Conservation (phyloP, 1,284 basidiomycete genomes). For the Cryptococcus hybrid region DNA sequence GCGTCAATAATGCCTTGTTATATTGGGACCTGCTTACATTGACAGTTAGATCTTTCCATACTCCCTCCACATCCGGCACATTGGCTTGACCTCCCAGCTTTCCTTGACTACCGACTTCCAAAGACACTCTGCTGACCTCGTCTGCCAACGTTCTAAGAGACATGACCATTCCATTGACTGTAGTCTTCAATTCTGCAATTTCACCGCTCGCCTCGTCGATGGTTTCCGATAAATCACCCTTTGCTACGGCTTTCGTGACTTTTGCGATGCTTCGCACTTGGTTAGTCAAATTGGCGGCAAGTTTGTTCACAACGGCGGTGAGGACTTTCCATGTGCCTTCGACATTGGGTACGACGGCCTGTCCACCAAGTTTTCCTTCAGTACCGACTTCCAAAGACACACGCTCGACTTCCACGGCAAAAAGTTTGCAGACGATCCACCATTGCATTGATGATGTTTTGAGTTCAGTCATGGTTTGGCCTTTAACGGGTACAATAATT, state of each 20-base stretch:
- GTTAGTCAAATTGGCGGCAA: slow-evolving; percentile 90
- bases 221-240: slow-evolving; percentile 91
- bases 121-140: slow-evolving; percentile 93
- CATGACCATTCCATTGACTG: slow-evolving; percentile 97
- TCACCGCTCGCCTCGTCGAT: slow-evolving; percentile 96
- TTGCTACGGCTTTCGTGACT: slow-evolving; percentile 96
- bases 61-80: slow-evolving; percentile 91
- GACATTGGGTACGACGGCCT: slow-evolving; percentile 87
- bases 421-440: slow-evolving; percentile 58
- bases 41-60: slow-evolving; percentile 86
- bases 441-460: slow-evolving; percentile 99
- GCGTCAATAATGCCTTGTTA: not conserved
- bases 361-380: slow-evolving; percentile 88
- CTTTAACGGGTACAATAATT: slow-evolving; percentile 94
- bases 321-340: slow-evolving; percentile 93
- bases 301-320: slow-evolving; percentile 83
- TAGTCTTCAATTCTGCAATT: slow-evolving; percentile 95
- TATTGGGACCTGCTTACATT: slow-evolving; percentile 61
- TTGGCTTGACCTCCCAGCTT: slow-evolving; percentile 85
- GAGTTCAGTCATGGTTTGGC: slow-evolving; percentile 94
- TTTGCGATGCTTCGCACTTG: slow-evolving; percentile 94
- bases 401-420: slow-evolving; percentile 52
- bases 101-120: slow-evolving; percentile 88
- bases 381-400: slow-evolving; percentile 85
- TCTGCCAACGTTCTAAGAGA: slow-evolving; percentile 84